phyloP scores from a whole-genome alignment of 768 basidiomycete genomes.

The Lentinula lateritia region DNA sequence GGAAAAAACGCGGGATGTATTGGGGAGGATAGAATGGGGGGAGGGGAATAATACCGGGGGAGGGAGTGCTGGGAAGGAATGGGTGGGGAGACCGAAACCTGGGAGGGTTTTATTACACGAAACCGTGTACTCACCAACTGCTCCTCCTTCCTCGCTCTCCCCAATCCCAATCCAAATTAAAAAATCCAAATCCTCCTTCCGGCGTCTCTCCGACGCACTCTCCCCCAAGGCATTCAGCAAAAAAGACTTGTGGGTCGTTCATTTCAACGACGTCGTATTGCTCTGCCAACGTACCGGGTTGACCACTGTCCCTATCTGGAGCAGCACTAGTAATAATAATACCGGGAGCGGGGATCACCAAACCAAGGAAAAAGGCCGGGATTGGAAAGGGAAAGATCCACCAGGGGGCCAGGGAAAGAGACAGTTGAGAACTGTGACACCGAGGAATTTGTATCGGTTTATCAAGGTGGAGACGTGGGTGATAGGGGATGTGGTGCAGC shows the following conservation, averaged over 20 bases:
- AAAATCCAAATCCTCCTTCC: constrained; percentile 82
- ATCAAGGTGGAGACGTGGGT: constrained; percentile 91
- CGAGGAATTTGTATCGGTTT: constrained; percentile 91
- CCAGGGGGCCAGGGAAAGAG: not conserved
- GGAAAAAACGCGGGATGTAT: not conserved
- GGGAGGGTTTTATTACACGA: constrained; percentile 87
- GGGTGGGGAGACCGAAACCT: constrained; percentile 86
- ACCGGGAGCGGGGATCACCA: too few species aligned
- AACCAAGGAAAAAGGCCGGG: too few species aligned
- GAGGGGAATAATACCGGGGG: constrained; percentile 82
- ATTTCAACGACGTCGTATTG: constrained; percentile 93
- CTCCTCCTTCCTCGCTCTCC: too few species aligned
- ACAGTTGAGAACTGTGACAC: constrained; percentile 62
- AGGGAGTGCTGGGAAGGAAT: constrained; percentile 34
- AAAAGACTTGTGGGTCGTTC: constrained; percentile 91
- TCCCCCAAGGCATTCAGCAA: constrained; percentile 48
- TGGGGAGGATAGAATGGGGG: constrained; percentile 95
- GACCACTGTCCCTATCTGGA: constrained; percentile 73
- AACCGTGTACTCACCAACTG: constrained; percentile 33
- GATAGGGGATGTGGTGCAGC: constrained; percentile 46
- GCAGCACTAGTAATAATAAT: too few species aligned
- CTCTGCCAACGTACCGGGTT: constrained; percentile 88
- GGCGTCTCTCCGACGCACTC: constrained; percentile 86
- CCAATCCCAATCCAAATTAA: constrained; percentile 45
- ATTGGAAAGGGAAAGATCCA: not conserved